Evolutionary conservation across 345 rosid genomes (phyloP), one percentile per base, ranked within the genome.

Genomic region (Conringia planisiliqua): DNA sequence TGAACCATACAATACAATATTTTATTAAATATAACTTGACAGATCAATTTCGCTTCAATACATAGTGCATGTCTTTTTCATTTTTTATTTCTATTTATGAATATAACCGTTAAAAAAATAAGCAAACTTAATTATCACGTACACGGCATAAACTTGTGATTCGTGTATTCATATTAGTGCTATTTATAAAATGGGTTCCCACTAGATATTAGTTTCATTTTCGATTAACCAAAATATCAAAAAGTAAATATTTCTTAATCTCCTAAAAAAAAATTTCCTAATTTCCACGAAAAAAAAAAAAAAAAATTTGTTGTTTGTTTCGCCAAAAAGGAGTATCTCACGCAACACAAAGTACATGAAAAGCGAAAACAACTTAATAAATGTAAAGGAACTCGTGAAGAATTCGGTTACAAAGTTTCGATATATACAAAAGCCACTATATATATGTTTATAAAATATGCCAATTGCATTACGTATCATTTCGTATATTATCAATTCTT

Each of bases 271-370:
- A 29, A 0, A 61, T 16, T 50, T 60, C 18, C 26, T 27, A 13
- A 22, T 46, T 43, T 18, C 24, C 38, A 24, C 36, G 20, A 64
- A 3, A 1, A 46, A 22, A 44, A 24, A 30, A 35, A 14, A 64
- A 1, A 2, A 46, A 22, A 46, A 14, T 27, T 27, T 50, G 6
- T 29, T 27, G 8, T 10, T 56, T 14, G 10, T 3, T 13, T 16
- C 0, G 5, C 38, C 47, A 22, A 35, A 42, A 50, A 59, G 0
- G 56, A 60, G 56, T 60, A 61, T 48, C 32, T 26, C 50, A 76
- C 74, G 70, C 74, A 77, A 77, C 71, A 64, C 68, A 58, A 70
- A 71, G 76, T 56, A 77, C 66, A 71, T 77, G 76, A 77, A 76
- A 71, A 66, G 56, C 33, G 35, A 56, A 47, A 56, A 50, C 66